A percentile compares a stretch with the other conserved stretches of the same genome.
phyloP scores from a whole-genome alignment of 208 protist species.

The Naegleria gruberi region DNA sequence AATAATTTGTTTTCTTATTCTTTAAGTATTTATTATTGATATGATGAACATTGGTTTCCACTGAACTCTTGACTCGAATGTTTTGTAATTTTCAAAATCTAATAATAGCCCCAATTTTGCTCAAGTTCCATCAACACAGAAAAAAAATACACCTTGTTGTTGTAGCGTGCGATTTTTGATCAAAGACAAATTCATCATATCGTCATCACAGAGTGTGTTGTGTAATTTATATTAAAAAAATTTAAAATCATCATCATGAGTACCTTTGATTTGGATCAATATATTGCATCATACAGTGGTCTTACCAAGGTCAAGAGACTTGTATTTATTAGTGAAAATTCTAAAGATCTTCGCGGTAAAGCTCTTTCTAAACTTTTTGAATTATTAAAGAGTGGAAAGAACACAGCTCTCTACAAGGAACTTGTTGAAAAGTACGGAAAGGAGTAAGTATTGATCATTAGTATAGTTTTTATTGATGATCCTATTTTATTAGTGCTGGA shows the following conservation, averaged over 20 bases:
- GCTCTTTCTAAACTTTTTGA: not conserved
- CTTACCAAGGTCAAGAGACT: constrained; percentile 5
- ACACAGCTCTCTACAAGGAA: constrained; percentile 21
- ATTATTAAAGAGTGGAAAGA: not conserved
- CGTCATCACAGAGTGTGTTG: not conserved
- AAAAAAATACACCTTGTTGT: no score
- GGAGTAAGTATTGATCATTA: not conserved
- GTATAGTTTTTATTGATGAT: not conserved
- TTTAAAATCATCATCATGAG: not conserved
- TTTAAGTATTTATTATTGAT: no score
- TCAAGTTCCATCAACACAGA: not conserved
- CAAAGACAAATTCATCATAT: not conserved
- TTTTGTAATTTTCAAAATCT: no score
- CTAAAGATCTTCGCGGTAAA: not conserved
- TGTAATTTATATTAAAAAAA: no score
- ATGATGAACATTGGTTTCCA: no score
- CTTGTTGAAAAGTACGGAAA: constrained; percentile 2
- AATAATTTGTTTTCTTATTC: no score
- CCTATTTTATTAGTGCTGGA: not conserved
- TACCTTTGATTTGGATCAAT: constrained; percentile 6
- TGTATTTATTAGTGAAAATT: not conserved
- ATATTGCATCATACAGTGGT: constrained; percentile 1
- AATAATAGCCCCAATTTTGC: no score
- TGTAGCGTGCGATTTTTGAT: no score
- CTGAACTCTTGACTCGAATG: no score